Base-by-base conservation (phyloP, 768 basidiomycete genomes). In the Bullera alba region DNA sequence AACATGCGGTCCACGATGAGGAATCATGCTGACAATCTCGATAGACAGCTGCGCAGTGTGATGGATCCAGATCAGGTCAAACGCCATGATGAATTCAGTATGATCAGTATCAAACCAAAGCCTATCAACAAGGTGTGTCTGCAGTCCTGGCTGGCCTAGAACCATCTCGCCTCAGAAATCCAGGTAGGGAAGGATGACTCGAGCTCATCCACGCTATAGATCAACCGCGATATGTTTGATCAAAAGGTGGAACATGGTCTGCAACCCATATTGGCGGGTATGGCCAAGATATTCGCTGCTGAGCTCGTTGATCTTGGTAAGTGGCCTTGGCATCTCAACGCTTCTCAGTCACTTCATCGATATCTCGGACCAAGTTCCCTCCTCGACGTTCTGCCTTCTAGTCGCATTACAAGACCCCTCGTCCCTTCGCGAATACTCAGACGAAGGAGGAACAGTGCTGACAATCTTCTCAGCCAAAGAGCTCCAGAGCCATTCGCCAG, bases 201-300 rank as follows among this genome's bases (percentile, higher is more conserved):
- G 36, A 37, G 6, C n/a, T 34, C 32, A n/a, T 34, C 32, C 10
- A 34, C 32, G 19, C 17, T 21, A 14, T 26, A 67, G 62, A 55
- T 67, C n/a, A 61, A 60, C 49, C 27, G 59, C 17, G 65, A 67
- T 23, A 17, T 64, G 17, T 61, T 47, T 48, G 65, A 67, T 28
- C 65, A 67, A 48, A 46, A 49, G 19, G 27, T 53, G 35, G 42
- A 49, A 26, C 49, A 47, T 4, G 51, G 51, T 28, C 34, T 61
- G 10, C 30, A 49, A 12, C 41, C 51, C 35, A 43, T 64, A 10
- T 23, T 67, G 17, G 65, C 52, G 7, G 57, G 62, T 54, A 48
- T 67, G 50, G 62, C 50, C 44, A 67, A 67, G 54, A 54, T 67
- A n/a, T 64, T 64, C 51, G 42, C 64, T 3, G 58, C 65, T 15